Evolutionary conservation across 768 basidiomycete genomes (phyloP).

Genomic region (Phaeolepiota aurea): DNA sequence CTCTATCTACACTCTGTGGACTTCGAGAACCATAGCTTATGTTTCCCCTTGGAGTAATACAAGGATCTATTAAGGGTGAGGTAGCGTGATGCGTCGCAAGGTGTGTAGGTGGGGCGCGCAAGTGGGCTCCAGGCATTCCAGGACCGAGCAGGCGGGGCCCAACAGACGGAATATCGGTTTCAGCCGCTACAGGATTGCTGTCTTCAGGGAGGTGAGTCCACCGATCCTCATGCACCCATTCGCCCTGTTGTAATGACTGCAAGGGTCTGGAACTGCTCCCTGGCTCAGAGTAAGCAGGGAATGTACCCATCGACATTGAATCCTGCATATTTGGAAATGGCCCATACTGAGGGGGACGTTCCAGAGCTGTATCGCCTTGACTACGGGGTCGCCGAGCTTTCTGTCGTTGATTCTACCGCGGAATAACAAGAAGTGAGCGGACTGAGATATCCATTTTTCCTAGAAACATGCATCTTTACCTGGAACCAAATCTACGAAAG

Average conservation of each 20-base stretch:
- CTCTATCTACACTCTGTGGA: too few relatives aligned
- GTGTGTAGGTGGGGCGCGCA: slow-evolving; percentile 6
- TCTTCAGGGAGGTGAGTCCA: too few relatives aligned
- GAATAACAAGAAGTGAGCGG: slow-evolving; percentile 11
- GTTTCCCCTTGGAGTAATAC: too few relatives aligned
- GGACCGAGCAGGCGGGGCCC: slow-evolving; percentile 42
- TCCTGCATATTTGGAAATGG: slow-evolving; percentile 44
- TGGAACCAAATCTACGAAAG: slow-evolving; percentile 79
- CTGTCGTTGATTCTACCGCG: slow-evolving; percentile 73
- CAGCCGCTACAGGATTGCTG: too few relatives aligned
- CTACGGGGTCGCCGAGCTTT: slow-evolving; percentile 73
- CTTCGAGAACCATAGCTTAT: too few relatives aligned
- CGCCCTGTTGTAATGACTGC: slow-evolving; percentile 5
- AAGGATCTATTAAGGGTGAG: too few relatives aligned
- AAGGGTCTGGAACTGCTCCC: not conserved
- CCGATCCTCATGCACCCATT: too few relatives aligned
- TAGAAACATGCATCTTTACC: slow-evolving; percentile 31
- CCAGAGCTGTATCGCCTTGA: slow-evolving; percentile 43
- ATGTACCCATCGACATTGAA: slow-evolving; percentile 13
- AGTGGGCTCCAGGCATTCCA: slow-evolving; percentile 39
- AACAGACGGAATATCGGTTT: too few relatives aligned
- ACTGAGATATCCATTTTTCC: slow-evolving; percentile 11
- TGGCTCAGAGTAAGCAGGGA: not conserved
- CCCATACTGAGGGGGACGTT: slow-evolving; percentile 54
- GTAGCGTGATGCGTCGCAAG: too few relatives aligned